Conservation (phyloP, 129 eudicot species). For the Cynara cardunculus region DNA sequence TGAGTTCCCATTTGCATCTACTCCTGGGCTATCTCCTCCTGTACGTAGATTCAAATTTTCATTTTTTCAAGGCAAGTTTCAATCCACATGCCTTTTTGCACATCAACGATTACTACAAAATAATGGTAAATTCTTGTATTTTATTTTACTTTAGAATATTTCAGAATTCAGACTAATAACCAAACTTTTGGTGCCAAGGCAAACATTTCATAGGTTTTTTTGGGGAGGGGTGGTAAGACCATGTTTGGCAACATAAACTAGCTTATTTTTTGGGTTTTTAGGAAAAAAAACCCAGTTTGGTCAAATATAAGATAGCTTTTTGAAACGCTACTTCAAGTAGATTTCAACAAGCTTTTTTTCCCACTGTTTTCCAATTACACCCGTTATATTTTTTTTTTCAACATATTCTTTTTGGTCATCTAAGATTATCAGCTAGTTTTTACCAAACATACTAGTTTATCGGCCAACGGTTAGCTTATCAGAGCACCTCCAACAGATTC, state of each 20-base stretch:
- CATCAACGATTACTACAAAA: neutral
- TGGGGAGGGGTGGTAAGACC: no score
- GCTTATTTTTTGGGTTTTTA: neutral
- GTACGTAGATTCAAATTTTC: neutral
- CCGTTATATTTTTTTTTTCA: neutral
- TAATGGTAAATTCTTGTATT: neutral
- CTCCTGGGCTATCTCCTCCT: conserved; percentile 77
- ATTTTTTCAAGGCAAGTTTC: neutral
- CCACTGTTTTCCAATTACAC: neutral
- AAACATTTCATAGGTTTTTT: no score
- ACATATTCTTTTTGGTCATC: neutral
- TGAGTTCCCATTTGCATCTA: conserved; percentile 89
- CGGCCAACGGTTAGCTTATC: neutral
- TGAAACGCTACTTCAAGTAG: neutral
- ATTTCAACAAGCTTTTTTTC: neutral
- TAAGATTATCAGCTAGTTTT: neutral
- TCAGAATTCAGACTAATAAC: no score
- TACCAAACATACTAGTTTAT: no score
- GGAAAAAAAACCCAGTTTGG: neutral
- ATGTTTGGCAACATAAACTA: no score
- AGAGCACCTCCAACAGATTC: no score
- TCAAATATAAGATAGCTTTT: neutral
- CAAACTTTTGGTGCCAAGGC: no score
- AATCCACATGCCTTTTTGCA: neutral
- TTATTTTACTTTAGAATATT: no score